A percentile compares a stretch with the other conserved stretches of the same genome.
Conservation (phyloP, 2,329 filamentous ascomycete genomes). For the Trichoderma afroharzianum region DNA sequence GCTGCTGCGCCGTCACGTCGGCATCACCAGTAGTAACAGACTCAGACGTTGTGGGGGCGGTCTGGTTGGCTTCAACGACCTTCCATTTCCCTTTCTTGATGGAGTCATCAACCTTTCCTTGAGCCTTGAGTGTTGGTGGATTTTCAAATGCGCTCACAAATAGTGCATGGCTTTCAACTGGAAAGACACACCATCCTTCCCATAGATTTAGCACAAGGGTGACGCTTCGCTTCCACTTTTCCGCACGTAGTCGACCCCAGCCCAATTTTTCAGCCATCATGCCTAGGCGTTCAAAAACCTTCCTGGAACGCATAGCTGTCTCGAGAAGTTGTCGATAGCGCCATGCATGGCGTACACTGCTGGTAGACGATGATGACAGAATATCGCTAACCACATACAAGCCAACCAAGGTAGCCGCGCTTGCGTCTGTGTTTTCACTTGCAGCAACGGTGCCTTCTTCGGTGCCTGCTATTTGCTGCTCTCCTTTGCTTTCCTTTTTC, state of each 20-base stretch:
- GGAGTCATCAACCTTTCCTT: conserved; percentile 26
- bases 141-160: conserved; percentile 70
- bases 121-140: conserved; percentile 48
- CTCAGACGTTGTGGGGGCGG: conserved; percentile 16
- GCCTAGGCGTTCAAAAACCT: conserved; percentile 73
- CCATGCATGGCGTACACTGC: conserved; percentile 79
- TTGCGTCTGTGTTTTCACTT: conserved; percentile 56
- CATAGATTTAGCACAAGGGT: conserved; percentile 66
- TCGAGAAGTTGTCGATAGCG: conserved; percentile 81
- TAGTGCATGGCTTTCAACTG: conserved; percentile 66
- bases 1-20: neutral
- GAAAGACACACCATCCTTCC: conserved; percentile 70
- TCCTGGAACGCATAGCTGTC: conserved; percentile 60
- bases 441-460: conserved; percentile 33
- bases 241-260: conserved; percentile 78
- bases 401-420: conserved; percentile 71
- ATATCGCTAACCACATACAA: conserved; percentile 78
- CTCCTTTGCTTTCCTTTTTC: conserved; percentile 36
- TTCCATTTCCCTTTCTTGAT: conserved; percentile 45
- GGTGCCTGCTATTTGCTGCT: conserved; percentile 25
- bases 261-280: conserved; percentile 65
- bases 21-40: neutral
- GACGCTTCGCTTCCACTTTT: conserved; percentile 81
- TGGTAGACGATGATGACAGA: conserved; percentile 70
- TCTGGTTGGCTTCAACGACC: conserved; percentile 40